Base-by-base conservation (phyloP, 2,329 filamentous ascomycete species). In the Fusarium torreyae region DNA sequence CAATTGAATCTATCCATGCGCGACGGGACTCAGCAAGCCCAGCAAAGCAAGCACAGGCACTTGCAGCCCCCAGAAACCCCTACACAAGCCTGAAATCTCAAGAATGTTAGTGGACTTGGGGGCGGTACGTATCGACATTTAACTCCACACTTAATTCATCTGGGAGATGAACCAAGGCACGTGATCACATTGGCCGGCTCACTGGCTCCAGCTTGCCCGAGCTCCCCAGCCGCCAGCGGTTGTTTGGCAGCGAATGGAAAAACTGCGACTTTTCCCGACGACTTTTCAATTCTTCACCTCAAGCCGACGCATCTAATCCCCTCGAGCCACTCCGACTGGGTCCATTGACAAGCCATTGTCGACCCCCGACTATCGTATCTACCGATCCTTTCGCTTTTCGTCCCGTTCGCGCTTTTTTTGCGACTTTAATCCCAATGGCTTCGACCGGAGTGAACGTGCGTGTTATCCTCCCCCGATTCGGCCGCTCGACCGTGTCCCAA, bases 401-500 rank as follows among this genome's bases (percentile, higher is more conserved):
- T 78, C 78, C 74, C 75, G 75, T 73, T 79, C 78, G 80, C 80
- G 79, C 80, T 77, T 64, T 79, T 70, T 68, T 80, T 80, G 78
- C 83, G 76, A 79, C 78, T 77, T 73, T 75, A 73, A 74, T 79
- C 77, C 75, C 82, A 84, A 91, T 91, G 89, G 87, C 88, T 82
- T 85, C 88, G 72, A 89, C 90, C 80, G 89, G 89, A 85, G 88
- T 90, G 80, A 91, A 91, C 82, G 89, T 91, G 83, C 71, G 85
- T 85, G 71, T 66, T 76, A 72, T 74, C 71, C 69, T 72, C 62
- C 72, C 42, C 71, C 70, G 62, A 72, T 72, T 68, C 44, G 66
- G 59, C 70, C 68, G 67, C 67, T 72, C 70, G 62, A 55, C 66
- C 66, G 70, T 71, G 46, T 57, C 66, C 62, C 62, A 58, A 61